These are phyloP conservation scores for Trichoderma polysporum DNA, from an alignment of 2,329 filamentous ascomycete species.

Conservation along the genomic window DNA sequence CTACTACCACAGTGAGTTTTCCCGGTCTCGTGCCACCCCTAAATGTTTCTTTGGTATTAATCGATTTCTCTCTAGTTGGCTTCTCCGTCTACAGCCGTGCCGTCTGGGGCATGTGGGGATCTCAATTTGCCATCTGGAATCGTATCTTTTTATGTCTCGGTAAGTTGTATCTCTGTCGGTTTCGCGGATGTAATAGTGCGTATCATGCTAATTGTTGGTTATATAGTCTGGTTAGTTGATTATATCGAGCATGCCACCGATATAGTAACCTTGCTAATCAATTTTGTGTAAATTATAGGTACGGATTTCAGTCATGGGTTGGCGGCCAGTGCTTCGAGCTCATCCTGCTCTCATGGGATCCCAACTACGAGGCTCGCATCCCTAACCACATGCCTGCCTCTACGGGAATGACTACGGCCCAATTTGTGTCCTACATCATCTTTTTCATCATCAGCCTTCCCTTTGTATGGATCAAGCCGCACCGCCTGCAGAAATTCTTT, in stretches of 20 bases:
- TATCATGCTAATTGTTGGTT: not conserved
- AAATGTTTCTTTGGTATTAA: not conserved
- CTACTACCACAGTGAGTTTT: slow-evolving; percentile 40
- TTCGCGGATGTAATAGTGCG: not conserved
- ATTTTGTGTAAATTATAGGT: slow-evolving; percentile 29
- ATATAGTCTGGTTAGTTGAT: not conserved
- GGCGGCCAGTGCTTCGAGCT: slow-evolving; percentile 48
- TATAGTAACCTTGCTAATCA: not conserved
- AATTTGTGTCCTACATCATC: slow-evolving; percentile 45
- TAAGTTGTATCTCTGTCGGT: slow-evolving; percentile 25
- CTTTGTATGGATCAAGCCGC: slow-evolving; percentile 45
- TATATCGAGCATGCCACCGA: not conserved
- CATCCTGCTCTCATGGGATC: slow-evolving; percentile 46
- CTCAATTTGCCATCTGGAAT: slow-evolving; percentile 44
- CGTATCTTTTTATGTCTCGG: slow-evolving; percentile 43
- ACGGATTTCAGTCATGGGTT: slow-evolving; percentile 47
- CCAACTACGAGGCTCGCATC: slow-evolving; percentile 42
- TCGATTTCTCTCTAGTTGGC: slow-evolving; percentile 27
- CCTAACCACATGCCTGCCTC: slow-evolving; percentile 41
- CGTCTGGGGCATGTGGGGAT: slow-evolving; percentile 44
- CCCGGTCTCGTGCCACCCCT: no score
- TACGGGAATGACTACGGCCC: slow-evolving; percentile 45
- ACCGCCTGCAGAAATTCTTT: slow-evolving; percentile 44
- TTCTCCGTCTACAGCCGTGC: slow-evolving; percentile 42
- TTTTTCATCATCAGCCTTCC: slow-evolving; percentile 46